phyloP scores from a whole-genome alignment of 192 early-diverging fungal species.

The Podila minutissima region DNA sequence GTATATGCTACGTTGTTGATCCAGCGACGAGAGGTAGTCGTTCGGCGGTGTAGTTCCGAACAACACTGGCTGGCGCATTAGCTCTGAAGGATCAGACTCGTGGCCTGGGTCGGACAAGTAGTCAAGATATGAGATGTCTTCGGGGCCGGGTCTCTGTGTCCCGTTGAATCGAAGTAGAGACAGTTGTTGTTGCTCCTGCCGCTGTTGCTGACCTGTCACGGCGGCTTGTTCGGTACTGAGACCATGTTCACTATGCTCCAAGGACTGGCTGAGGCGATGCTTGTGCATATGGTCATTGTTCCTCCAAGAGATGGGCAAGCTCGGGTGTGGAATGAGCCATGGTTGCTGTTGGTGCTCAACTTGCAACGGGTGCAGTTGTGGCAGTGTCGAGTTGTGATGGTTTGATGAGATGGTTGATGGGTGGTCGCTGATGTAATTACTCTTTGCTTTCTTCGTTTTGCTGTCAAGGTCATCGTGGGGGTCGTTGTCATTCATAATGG shows the following conservation, averaged over 20 bases:
- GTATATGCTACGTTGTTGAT: slow-evolving; percentile 12
- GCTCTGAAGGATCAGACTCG: slow-evolving; percentile 44
- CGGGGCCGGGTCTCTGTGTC: not conserved
- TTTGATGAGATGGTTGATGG: not conserved
- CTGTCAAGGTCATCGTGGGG: not conserved
- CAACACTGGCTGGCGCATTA: slow-evolving; percentile 29
- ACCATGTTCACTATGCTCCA: not conserved
- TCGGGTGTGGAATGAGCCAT: slow-evolving; percentile 46
- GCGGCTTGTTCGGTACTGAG: not conserved
- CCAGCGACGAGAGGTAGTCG: not conserved
- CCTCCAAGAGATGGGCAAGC: slow-evolving; percentile 38
- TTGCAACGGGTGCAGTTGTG: slow-evolving; percentile 30
- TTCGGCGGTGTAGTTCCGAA: slow-evolving; percentile 17
- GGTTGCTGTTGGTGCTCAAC: slow-evolving; percentile 27
- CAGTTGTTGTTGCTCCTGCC: not conserved
- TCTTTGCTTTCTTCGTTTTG: not conserved
- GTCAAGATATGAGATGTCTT: slow-evolving; percentile 10
- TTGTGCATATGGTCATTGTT: slow-evolving; percentile 22
- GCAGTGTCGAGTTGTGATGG: not conserved
- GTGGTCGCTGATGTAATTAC: not conserved
- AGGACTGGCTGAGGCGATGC: not conserved
- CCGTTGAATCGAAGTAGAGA: not conserved
- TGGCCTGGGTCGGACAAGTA: slow-evolving; percentile 17
- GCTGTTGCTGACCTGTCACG: not conserved
- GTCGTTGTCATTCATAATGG: not conserved